Evolutionary conservation across 75 land plant species (phyloP).

Genomic region (Adiantum capillusveneris): DNA sequence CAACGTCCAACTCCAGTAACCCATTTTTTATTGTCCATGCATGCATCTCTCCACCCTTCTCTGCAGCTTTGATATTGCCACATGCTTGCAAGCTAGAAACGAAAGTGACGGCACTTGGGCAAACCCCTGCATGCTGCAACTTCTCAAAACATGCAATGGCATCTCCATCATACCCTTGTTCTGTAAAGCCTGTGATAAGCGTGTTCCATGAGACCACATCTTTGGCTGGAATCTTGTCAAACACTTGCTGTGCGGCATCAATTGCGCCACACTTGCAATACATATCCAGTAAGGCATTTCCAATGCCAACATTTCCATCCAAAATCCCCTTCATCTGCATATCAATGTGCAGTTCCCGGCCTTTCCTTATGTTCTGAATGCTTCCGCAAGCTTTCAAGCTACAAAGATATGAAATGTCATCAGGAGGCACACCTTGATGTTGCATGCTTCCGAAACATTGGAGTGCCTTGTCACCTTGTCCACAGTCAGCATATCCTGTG

Average conservation of each 20-base stretch:
- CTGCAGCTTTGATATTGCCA: background rate
- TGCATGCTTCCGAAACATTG: too few species aligned
- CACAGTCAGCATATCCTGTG: too few species aligned
- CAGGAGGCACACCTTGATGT: too few species aligned
- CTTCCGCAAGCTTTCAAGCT: slow-evolving; percentile 45
- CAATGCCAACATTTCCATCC: slow-evolving; percentile 32
- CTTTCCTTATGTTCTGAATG: slow-evolving; percentile 32
- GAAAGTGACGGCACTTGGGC: slow-evolving; percentile 31
- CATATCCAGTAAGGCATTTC: slow-evolving; percentile 47
- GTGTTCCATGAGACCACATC: slow-evolving; percentile 32
- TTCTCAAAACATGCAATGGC: slow-evolving; percentile 8
- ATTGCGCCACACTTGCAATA: slow-evolving; percentile 54
- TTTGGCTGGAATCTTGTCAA: slow-evolving; percentile 8
- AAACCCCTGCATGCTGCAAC: slow-evolving; percentile 17
- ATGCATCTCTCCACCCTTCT: slow-evolving; percentile 16
- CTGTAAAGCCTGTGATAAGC: slow-evolving; percentile 21
- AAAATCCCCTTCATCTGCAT: slow-evolving; percentile 26
- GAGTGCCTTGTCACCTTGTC: too few species aligned
- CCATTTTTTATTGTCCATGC: slow-evolving; percentile 15
- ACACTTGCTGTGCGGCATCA: slow-evolving; percentile 19
- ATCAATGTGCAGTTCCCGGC: slow-evolving; percentile 42
- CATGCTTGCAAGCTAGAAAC: slow-evolving; percentile 24
- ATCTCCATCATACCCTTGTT: slow-evolving; percentile 9
- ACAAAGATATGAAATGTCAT: background rate
- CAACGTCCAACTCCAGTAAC: slow-evolving; percentile 10